Evolutionary conservation across 805 yeast genomes (phyloP), one percentile per base, ranked within the genome.

Genomic region (Hanseniaspora meyeri): DNA sequence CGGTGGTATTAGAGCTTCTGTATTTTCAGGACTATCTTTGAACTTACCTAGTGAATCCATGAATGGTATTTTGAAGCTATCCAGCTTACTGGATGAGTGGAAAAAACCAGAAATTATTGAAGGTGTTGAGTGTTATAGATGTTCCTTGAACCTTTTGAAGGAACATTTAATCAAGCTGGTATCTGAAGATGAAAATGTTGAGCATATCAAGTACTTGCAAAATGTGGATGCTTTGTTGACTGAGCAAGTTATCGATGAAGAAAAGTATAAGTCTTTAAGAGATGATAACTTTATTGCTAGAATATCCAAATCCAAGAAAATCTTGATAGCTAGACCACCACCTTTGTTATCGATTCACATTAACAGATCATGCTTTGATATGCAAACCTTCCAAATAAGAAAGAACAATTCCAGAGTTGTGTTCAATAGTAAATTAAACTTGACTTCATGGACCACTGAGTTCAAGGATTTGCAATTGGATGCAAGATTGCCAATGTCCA

Each of bases 111-210:
- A 91, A 66, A 79, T 85, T 24, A 89, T 91, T 58, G 90, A 87
- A 61, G 96, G 89, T 48, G 98, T 91, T 39, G 91, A 89, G 68
- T 91, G 98, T 72, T 88, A 90, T 65, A 76, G 97, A 63, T 91
- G 97, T 73, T 91, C 95, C 2, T 73, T 91, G 61, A 68, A 68
- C 32, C 82, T 81, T 58, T 82, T 86, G 12, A 70, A 69, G 52
- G 75, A 73, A n/a, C 80, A 76, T 60, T 68, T 83, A 37, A 52
- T 62, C 19, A 72, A 67, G 16, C 76, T 77, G 59, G 57, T 70
- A 39, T 56, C 64, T 27, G 49, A 70, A 60, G 58, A 68, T 62
- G 58, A 67, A 60, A 38, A 54, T 9, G 58, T 60, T 27, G 60
- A 57, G n/a, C 43, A 39, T 8, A 50, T 56, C 29, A 43, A 50